Evolutionary conservation across 257 asterid species (phyloP).

Genomic region (Leonotis leonurus): DNA sequence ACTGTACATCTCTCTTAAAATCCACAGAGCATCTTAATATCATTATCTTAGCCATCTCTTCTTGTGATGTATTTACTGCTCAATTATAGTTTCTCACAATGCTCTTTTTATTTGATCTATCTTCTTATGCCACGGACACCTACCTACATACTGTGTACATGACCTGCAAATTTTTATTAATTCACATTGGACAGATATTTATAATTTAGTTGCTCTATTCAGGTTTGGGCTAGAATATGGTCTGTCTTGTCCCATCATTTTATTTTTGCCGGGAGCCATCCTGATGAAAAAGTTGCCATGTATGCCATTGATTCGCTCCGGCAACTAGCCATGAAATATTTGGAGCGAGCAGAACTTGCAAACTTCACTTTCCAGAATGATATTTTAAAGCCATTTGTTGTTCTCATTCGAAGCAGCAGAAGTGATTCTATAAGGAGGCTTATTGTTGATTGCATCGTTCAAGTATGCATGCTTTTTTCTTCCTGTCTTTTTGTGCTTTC

Average conservation of each 20-base stretch:
- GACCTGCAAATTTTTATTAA: not conserved
- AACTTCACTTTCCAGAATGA: conserved; percentile 99
- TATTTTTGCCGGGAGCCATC: conserved; percentile 98
- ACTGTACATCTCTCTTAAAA: not conserved
- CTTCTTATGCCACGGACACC: conserved; percentile 5
- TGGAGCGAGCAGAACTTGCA: conserved; percentile 98
- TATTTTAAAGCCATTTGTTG: conserved; percentile 89
- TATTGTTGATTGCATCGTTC: conserved; percentile 95
- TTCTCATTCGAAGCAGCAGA: conserved; percentile 92
- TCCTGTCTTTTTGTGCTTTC: conserved; percentile 6
- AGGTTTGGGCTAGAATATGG: conserved; percentile 99
- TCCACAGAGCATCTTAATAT: too few species aligned
- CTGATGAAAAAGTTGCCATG: conserved; percentile 99
- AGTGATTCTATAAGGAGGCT: conserved; percentile 85
- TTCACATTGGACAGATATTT: not conserved
- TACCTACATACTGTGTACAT: too few species aligned
- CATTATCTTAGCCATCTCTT: too few species aligned
- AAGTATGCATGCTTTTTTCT: conserved; percentile 50
- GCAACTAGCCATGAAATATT: conserved; percentile 94
- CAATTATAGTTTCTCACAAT: not conserved
- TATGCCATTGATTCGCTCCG: conserved; percentile 97
- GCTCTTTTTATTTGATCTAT: not conserved
- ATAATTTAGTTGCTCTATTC: conserved; percentile 16
- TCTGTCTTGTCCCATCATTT: conserved; percentile 91
- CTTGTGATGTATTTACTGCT: conserved; percentile 8